These are phyloP conservation scores for Penicillium aurantiogriseum DNA, from an alignment of 2,329 filamentous ascomycete genomes.

Conservation along the genomic window DNA sequence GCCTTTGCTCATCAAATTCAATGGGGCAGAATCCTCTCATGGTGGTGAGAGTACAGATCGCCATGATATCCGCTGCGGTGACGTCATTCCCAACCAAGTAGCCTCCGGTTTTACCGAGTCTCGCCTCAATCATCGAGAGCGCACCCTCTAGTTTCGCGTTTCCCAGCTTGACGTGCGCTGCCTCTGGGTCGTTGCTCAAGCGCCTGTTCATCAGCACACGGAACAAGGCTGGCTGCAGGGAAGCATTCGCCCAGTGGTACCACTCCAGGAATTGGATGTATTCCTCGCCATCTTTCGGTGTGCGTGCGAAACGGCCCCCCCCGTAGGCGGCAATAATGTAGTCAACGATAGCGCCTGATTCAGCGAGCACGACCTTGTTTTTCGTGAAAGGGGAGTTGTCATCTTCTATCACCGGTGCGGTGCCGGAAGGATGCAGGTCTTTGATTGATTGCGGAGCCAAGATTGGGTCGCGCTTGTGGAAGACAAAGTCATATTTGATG, in stretches of 20 bases:
- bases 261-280: slow-evolving; percentile 23
- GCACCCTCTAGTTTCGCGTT: slow-evolving; percentile 8
- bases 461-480: slow-evolving; percentile 23
- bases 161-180: not conserved
- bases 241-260: slow-evolving; percentile 25
- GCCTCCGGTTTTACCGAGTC: slow-evolving; percentile 19
- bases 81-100: slow-evolving; percentile 22
- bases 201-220: slow-evolving; percentile 14
- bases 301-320: slow-evolving; percentile 16
- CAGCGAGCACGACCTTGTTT: slow-evolving; percentile 17
- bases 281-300: slow-evolving; percentile 19
- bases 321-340: slow-evolving; percentile 23
- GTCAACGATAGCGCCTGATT: slow-evolving; percentile 23
- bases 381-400: slow-evolving; percentile 21
- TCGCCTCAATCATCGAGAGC: slow-evolving; percentile 17
- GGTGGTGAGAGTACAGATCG: slow-evolving; percentile 20
- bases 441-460: slow-evolving; percentile 23
- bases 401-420: slow-evolving; percentile 24
- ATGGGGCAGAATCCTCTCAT: slow-evolving; percentile 22
- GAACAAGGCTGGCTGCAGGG: slow-evolving; percentile 17
- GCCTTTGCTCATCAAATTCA: slow-evolving; percentile 17
- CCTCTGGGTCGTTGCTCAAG: not conserved
- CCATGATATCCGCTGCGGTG: slow-evolving; percentile 25
- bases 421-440: slow-evolving; percentile 22
- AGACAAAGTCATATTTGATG: slow-evolving; percentile 20